Percentiles rank a stretch among this genome's conserved stretches.
phyloP scores from a whole-genome alignment of 352 stramenopile genomes.

The Phytophthora hybrid region DNA sequence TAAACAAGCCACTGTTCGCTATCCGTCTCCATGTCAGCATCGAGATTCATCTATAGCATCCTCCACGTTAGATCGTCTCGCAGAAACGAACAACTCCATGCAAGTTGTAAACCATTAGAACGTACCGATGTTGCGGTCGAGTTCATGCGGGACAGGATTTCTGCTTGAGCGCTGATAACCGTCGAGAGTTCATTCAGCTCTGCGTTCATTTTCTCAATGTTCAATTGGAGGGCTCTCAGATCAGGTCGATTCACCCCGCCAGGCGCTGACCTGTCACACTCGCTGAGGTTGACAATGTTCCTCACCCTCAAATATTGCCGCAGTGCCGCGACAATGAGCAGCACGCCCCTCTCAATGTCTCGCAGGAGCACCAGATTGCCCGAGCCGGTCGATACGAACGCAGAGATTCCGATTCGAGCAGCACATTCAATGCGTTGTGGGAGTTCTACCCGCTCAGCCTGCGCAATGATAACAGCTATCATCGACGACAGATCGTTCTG shows the following conservation, averaged over 20 bases:
- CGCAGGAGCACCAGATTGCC: slow-evolving; percentile 29
- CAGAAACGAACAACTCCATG: background rate
- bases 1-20: slow-evolving; percentile 25
- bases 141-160: background rate
- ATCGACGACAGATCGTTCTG: slow-evolving; percentile 37
- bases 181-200: slow-evolving; percentile 24
- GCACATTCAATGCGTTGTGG: slow-evolving; percentile 11
- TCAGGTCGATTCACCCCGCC: background rate
- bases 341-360: slow-evolving; percentile 30
- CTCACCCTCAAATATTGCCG: slow-evolving; percentile 29
- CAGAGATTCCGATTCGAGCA: slow-evolving; percentile 23
- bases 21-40: slow-evolving; percentile 26
- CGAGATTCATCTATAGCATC: slow-evolving; percentile 2
- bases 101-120: slow-evolving; percentile 25
- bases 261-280: background rate
- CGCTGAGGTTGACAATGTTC: background rate
- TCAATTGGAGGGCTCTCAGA: slow-evolving; percentile 25
- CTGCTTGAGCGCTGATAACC: slow-evolving; percentile 11
- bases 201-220: slow-evolving; percentile 37
- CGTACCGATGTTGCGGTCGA: slow-evolving; percentile 4
- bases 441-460: slow-evolving; percentile 13
- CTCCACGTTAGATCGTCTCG: background rate
- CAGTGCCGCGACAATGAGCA: slow-evolving; percentile 22
- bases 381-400: slow-evolving; percentile 30
- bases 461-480: slow-evolving; percentile 28